Percentiles rank a stretch among this genome's conserved stretches.
Conservation (phyloP, 768 basidiomycete species). For the Rhodotorula diobovata region DNA sequence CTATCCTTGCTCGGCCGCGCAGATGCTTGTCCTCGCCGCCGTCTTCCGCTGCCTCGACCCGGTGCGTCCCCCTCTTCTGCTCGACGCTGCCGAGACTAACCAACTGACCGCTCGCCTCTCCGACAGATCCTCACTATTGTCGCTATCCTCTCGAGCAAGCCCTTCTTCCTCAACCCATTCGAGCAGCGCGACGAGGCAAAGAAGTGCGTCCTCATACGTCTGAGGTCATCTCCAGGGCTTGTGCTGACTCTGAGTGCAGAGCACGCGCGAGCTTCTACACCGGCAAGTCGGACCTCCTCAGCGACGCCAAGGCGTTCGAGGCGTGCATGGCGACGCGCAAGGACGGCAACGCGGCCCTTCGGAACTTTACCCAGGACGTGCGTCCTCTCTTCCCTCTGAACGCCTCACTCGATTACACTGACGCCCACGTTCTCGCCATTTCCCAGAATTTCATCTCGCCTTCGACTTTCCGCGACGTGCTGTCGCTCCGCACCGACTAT, state of each 20-base stretch:
- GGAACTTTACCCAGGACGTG: slow-evolving; percentile 68
- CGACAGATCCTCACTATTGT: slow-evolving; percentile 65
- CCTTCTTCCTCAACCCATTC: slow-evolving; percentile 73
- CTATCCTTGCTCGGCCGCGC: background rate
- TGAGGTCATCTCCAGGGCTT: background rate
- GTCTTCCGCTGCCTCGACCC: slow-evolving; percentile 80
- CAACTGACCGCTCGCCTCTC: background rate
- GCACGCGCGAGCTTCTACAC: slow-evolving; percentile 66
- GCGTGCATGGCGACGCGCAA: slow-evolving; percentile 48
- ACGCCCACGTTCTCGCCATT: background rate
- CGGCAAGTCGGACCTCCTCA: slow-evolving; percentile 76
- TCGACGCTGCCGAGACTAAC: no score
- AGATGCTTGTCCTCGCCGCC: slow-evolving; percentile 83
- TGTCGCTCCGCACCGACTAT: slow-evolving; percentile 71
- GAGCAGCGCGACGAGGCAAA: slow-evolving; percentile 77
- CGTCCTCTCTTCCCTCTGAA: background rate
- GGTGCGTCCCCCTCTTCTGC: background rate
- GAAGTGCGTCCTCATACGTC: slow-evolving; percentile 52
- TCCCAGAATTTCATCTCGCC: slow-evolving; percentile 75
- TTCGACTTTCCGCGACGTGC: slow-evolving; percentile 70
- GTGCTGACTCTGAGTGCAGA: slow-evolving; percentile 49
- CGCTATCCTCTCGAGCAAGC: slow-evolving; percentile 78
- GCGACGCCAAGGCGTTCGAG: slow-evolving; percentile 71
- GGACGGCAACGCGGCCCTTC: slow-evolving; percentile 54
- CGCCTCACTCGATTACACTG: background rate